Evolutionary conservation across 345 rosid genomes (phyloP).

Genomic region (Stellera chamaejasme): DNA sequence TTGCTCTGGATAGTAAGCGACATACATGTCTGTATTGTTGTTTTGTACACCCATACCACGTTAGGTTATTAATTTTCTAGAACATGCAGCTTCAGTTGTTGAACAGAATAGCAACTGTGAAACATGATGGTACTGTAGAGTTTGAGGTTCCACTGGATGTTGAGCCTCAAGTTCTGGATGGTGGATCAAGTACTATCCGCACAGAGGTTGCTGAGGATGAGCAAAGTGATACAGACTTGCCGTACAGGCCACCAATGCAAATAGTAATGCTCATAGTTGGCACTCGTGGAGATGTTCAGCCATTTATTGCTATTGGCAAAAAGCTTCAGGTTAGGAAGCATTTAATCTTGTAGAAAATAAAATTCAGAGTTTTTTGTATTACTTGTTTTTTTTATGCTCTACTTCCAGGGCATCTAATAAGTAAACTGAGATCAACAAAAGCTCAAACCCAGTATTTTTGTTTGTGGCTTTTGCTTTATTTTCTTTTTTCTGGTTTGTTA

Average conservation of each 20-base stretch:
- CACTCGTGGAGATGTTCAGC: constrained; percentile 91
- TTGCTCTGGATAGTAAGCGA: not conserved
- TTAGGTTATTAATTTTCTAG: constrained; percentile 17
- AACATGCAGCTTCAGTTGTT: constrained; percentile 66
- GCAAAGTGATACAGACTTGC: constrained; percentile 59
- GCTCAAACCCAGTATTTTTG: too few species aligned
- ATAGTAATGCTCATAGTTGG: constrained; percentile 64
- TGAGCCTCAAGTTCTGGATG: constrained; percentile 38
- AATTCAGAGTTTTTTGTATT: not conserved
- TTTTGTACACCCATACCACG: not conserved
- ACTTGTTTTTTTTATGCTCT: not conserved
- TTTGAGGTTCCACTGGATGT: constrained; percentile 82
- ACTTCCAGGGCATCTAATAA: too few species aligned
- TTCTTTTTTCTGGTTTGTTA: too few species aligned
- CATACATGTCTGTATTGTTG: not conserved
- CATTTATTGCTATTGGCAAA: constrained; percentile 82
- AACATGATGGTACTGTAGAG: constrained; percentile 93
- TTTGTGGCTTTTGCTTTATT: too few species aligned
- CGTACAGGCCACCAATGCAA: constrained; percentile 65
- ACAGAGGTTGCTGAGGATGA: constrained; percentile 43
- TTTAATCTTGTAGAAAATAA: not conserved
- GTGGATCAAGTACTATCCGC: constrained; percentile 21
- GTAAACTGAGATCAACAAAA: too few species aligned
- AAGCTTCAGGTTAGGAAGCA: constrained; percentile 51
- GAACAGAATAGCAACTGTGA: constrained; percentile 89